These are phyloP conservation scores for Arbutus unedo DNA, from an alignment of 148 eudicot species.

Conservation along the genomic window DNA sequence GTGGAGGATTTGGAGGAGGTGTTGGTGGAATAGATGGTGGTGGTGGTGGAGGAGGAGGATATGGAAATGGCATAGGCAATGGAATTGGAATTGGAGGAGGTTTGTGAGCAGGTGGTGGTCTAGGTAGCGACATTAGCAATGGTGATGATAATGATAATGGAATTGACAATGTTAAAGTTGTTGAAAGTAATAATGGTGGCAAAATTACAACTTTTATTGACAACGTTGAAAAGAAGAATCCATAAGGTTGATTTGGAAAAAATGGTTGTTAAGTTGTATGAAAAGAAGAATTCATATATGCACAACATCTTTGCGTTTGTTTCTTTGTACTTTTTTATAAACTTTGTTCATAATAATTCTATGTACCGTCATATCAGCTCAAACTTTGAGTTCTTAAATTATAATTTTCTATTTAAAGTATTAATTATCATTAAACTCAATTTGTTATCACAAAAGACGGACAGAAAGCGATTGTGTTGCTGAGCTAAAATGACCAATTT, in stretches of 20 bases:
- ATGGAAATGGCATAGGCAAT: not conserved
- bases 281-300: not conserved
- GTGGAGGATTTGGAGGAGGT: slow-evolving; percentile 1
- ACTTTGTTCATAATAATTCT: not conserved
- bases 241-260: not conserved
- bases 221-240: not conserved
- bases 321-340: not conserved
- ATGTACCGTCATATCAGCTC: not conserved
- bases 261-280: not conserved
- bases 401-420: not conserved
- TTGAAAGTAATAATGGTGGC: not conserved
- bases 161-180: not conserved
- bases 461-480: too few species aligned
- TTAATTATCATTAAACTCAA: not conserved
- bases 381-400: not conserved
- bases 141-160: not conserved
- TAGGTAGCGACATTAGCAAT: not conserved
- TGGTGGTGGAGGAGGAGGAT: too few species aligned
- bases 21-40: too few species aligned
- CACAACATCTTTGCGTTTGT: not conserved
- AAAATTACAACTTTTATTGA: not conserved
- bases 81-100: not conserved
- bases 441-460: not conserved
- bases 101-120: not conserved
- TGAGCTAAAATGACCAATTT: too few species aligned